Conservation (phyloP, 2,329 filamentous ascomycete species). For the Ceratocystis lukuohia region DNA sequence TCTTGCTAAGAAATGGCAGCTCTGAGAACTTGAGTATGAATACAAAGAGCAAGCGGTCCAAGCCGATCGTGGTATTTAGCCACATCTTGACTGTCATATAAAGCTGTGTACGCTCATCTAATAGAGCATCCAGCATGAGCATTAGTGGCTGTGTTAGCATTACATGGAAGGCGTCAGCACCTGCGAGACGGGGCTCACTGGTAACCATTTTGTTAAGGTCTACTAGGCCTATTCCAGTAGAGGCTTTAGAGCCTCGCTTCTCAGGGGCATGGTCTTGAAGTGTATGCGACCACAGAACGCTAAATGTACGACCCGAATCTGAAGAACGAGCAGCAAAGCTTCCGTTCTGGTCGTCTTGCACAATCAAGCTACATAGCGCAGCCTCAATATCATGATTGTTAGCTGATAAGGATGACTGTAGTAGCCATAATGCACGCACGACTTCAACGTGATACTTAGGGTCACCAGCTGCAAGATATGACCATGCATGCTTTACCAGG, state of each 20-base stretch:
- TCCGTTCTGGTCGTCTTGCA: constrained; percentile 37
- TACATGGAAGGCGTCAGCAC: constrained; percentile 51
- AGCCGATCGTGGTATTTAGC: constrained; percentile 54
- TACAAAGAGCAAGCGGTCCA: constrained; percentile 50
- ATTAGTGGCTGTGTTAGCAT: constrained; percentile 74
- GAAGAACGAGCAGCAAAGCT: constrained; percentile 37
- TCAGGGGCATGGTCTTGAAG: constrained; percentile 46
- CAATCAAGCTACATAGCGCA: constrained; percentile 56
- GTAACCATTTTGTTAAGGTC: constrained; percentile 21
- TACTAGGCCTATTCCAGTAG: constrained; percentile 7
- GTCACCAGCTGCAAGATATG: constrained; percentile 62
- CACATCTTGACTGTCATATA: constrained; percentile 68
- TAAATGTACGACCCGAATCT: constrained; percentile 56
- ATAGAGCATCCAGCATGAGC: constrained; percentile 63
- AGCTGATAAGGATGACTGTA: constrained; percentile 59
- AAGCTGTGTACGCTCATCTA: constrained; percentile 57
- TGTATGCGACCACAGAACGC: constrained; percentile 71
- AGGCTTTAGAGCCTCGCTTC: constrained; percentile 34
- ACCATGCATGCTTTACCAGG: constrained; percentile 64
- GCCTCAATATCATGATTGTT: constrained; percentile 66
- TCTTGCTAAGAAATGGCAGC: constrained; percentile 37
- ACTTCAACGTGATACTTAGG: constrained; percentile 94
- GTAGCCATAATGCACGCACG: constrained; percentile 70
- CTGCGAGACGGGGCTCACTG: constrained; percentile 35
- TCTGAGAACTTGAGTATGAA: constrained; percentile 45